phyloP scores from a whole-genome alignment of 352 stramenopile genomes.

The Pythium pectinolyticum region DNA sequence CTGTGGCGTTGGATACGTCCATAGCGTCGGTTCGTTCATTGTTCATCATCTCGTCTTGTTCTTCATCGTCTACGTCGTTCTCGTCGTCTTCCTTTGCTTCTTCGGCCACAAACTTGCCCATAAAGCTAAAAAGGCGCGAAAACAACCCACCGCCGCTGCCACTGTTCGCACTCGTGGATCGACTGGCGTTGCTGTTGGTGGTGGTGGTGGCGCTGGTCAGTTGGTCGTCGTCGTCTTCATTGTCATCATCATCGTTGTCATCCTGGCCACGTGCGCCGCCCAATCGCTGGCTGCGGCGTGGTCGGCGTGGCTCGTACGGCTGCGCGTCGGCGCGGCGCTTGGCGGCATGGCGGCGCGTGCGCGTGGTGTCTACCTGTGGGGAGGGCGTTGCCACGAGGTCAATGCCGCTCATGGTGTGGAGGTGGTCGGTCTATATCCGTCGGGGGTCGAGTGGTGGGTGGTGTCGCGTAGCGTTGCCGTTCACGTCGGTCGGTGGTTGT shows the following conservation, averaged over 20 bases:
- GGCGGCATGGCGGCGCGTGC: constrained; percentile 7
- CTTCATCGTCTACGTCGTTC: constrained; percentile 17
- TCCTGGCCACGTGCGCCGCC: constrained; percentile 20
- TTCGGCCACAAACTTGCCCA: constrained; percentile 38
- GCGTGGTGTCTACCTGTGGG: constrained; percentile 1
- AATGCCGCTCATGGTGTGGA: constrained; percentile 21
- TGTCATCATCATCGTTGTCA: constrained; percentile 13
- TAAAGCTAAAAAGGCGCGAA: constrained; percentile 57
- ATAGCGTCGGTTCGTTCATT: constrained; percentile 11
- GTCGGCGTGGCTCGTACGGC: constrained; percentile 25
- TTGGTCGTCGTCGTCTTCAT: constrained; percentile 27
- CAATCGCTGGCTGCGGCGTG: constrained; percentile 45
- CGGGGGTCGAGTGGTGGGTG: background rate
- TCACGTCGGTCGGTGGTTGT: constrained; percentile 13
- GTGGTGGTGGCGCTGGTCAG: background rate
- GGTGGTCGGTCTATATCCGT: no score
- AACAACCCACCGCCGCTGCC: constrained; percentile 37
- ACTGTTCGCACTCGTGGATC: constrained; percentile 2
- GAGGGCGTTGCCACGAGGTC: constrained; percentile 13
- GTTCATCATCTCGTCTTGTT: constrained; percentile 9
- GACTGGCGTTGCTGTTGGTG: constrained; percentile 10
- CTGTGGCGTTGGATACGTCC: background rate
- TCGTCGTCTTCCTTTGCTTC: constrained; percentile 26
- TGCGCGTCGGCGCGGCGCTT: constrained; percentile 17
- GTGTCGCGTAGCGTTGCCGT: background rate